These are phyloP conservation scores for Helicostylum pulchrum DNA, from an alignment of 192 early-diverging fungal species.

Conservation along the genomic window DNA sequence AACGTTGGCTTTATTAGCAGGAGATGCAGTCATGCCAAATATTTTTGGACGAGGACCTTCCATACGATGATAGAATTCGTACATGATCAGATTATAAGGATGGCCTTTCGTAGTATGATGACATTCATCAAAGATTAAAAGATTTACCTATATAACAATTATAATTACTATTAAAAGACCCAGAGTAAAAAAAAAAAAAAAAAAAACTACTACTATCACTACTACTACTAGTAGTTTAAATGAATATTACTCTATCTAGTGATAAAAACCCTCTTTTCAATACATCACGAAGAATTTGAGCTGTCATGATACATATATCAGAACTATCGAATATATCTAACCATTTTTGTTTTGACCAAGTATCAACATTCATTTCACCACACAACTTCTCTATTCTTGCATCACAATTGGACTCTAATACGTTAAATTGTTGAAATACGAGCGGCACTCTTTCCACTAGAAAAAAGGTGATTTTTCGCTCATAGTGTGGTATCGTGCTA, in stretches of 20 bases:
- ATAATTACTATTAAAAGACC: neutral
- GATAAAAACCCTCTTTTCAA: conserved; percentile 64
- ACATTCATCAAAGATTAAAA: conserved; percentile 92
- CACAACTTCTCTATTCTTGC: conserved; percentile 58
- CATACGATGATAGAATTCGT: conserved; percentile 67
- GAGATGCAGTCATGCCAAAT: conserved; percentile 95
- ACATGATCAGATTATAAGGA: conserved; percentile 77
- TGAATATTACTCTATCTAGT: conserved; percentile 49
- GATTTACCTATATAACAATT: conserved; percentile 51
- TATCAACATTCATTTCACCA: conserved; percentile 64
- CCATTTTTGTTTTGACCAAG: conserved; percentile 61
- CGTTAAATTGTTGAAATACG: conserved; percentile 77
- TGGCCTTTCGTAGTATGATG: conserved; percentile 80
- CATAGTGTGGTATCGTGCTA: no score
- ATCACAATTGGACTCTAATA: conserved; percentile 66
- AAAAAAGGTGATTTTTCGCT: conserved; percentile 62
- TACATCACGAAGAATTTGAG: conserved; percentile 75
- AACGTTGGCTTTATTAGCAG: conserved; percentile 35
- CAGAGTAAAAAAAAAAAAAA: no score
- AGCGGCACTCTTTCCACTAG: conserved; percentile 84
- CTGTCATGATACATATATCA: conserved; percentile 84
- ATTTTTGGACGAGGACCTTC: conserved; percentile 62
- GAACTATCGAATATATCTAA: conserved; percentile 42
- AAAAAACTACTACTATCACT: no score
- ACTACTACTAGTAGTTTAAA: no score